These are phyloP conservation scores for Fusarium proliferatum DNA, from an alignment of 2,329 filamentous ascomycete genomes.

Conservation along the genomic window DNA sequence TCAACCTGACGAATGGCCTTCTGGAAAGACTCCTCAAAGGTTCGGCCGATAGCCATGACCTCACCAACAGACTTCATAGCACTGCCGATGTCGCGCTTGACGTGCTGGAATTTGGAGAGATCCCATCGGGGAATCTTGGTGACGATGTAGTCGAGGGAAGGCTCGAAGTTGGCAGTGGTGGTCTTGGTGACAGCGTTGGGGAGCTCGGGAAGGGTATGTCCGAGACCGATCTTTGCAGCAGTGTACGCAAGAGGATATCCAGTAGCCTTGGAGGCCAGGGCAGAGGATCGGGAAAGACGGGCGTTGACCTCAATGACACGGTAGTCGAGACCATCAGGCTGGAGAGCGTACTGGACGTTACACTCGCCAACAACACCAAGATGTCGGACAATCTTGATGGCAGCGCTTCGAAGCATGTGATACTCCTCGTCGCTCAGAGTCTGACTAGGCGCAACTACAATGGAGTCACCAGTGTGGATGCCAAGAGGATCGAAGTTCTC, in stretches of 20 bases:
- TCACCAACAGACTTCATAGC: slow-evolving; percentile 99
- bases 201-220: slow-evolving; percentile 93
- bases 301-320: slow-evolving; percentile 99
- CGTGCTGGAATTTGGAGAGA: slow-evolving; percentile 98
- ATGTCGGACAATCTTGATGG: slow-evolving; percentile 98
- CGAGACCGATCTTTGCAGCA: slow-evolving; percentile 96
- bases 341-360: slow-evolving; percentile 97
- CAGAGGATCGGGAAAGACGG: slow-evolving; percentile 96
- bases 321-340: slow-evolving; percentile 97
- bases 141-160: slow-evolving; percentile 96
- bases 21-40: slow-evolving; percentile 98
- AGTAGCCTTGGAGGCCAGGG: slow-evolving; percentile 96
- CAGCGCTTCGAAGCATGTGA: slow-evolving; percentile 97
- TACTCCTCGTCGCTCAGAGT: slow-evolving; percentile 98
- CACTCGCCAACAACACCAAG: slow-evolving; percentile 98
- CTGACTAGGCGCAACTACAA: slow-evolving; percentile 96
- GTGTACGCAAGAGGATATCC: slow-evolving; percentile 98
- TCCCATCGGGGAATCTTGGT: slow-evolving; percentile 99
- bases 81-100: slow-evolving; percentile 96
- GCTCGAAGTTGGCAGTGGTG: slow-evolving; percentile 98
- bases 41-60: slow-evolving; percentile 98
- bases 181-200: slow-evolving; percentile 99
- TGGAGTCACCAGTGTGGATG: slow-evolving; percentile 98
- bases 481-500: slow-evolving; percentile 95
- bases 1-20: slow-evolving; percentile 99